Percentiles rank a stretch among this genome's conserved stretches.
phyloP scores from a whole-genome alignment of 1,284 basidiomycete species.

The Tranzscheliella williamsii region DNA sequence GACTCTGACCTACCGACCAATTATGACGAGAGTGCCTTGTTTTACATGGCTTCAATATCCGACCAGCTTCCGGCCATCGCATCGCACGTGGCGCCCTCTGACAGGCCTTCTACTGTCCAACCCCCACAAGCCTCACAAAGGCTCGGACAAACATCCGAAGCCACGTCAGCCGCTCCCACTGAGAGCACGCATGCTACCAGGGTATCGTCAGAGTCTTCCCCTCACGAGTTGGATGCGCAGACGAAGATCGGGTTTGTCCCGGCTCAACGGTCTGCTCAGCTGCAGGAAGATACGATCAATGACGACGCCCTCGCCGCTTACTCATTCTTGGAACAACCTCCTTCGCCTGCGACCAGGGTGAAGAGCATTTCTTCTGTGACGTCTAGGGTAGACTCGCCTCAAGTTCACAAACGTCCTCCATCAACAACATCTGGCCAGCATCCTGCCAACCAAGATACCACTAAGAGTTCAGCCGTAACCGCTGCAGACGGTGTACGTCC shows the following conservation, averaged over 20 bases:
- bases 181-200: conserved; percentile 26
- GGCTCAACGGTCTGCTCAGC: conserved; percentile 1
- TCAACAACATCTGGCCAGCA: neutral
- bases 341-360: conserved; percentile 34
- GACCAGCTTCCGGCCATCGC: conserved; percentile 47
- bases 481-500: too few species aligned
- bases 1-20: conserved; percentile 24
- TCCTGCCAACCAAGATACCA: neutral
- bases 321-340: conserved; percentile 51
- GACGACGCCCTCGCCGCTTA: conserved; percentile 53
- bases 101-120: neutral
- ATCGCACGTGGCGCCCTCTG: conserved; percentile 18
- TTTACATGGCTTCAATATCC: conserved; percentile 51
- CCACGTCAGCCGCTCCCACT: conserved; percentile 21
- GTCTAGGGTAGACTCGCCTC: too few species aligned
- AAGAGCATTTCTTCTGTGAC: conserved; percentile 7
- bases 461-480: neutral
- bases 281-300: conserved; percentile 34
- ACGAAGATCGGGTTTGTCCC: conserved; percentile 2
- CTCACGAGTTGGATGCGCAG: too few species aligned
- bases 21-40: conserved; percentile 55
- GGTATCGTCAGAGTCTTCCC: conserved; percentile 14
- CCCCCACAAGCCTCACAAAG: conserved; percentile 8
- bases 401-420: too few species aligned
- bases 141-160: conserved; percentile 17